Evolutionary conservation across 768 basidiomycete genomes (phyloP), one percentile per base, ranked within the genome.

Genomic region (Serendipita sp.): DNA sequence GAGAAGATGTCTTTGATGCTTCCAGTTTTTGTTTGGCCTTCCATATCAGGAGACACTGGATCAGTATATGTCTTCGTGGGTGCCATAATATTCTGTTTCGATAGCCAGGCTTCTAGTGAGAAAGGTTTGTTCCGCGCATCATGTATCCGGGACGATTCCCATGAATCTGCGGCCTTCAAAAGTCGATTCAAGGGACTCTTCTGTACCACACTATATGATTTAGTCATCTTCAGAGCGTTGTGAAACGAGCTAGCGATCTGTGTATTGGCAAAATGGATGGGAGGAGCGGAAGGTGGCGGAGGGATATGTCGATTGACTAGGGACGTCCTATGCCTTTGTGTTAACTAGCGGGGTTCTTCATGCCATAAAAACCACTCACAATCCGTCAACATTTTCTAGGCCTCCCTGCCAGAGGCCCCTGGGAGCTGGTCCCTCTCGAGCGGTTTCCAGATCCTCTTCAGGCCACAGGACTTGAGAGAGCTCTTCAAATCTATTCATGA

Each of bases 341-440:
- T 23, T 28, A n/a, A 60, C 30, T 16, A 54, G 11, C 13, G 23
- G 23, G 23, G 10, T 32, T n/a, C 48, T 52, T 5, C 11, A 60
- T 60, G 8, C 36, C n/a, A 34, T 11, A 16, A 35, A 34, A 7
- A n/a, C 23, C 3, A 60, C 56, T 60, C 36, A 60, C 56, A 60
- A 18, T 8, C 56, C 56, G 32, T 60, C 56, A 35, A 60, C 56
- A 35, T 60, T 60, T n/a, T 60, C 56, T n/a, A 60, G n/a, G 4
- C 56, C 56, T 30, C 56, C 56, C 18, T 60, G 56, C 56, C 56
- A 60, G 10, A 11, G 28, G 4, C 10, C n/a, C 16, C 56, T 32
- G 4, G 56, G 56, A 28, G 56, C 56, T 60, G 56, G 56, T 32
- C 16, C 56, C n/a, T 60, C 56, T 60, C 56, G 56, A 8, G 35